Evolutionary conservation across 257 asterid genomes (phyloP), one percentile per base, ranked within the genome.

Genomic region (Paulownia fortunei): DNA sequence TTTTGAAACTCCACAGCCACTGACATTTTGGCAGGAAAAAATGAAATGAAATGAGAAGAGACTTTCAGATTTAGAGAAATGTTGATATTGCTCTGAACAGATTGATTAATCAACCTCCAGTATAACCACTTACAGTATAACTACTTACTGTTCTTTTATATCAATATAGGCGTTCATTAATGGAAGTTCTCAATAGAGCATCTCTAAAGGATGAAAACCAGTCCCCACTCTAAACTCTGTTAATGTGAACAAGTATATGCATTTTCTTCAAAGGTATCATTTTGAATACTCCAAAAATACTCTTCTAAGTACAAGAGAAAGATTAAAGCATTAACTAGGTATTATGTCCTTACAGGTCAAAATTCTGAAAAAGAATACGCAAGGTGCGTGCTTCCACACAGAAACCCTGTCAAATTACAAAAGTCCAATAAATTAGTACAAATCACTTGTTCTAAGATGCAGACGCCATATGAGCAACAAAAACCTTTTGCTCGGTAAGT

Each of bases 371-470:
- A 76, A 95, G 99, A 81, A 84, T 81, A 47, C 91, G 94, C 82
- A 95, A 84, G 73, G 98, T 95, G 68, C 96, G 97, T 86, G 97
- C 98, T 86, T 95, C 99, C 88, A 95, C 97, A 76, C 98, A 95
- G 88, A 95, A 95, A 70, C 99, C 96, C 99, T 95, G 88, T 72
- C 81, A 81, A 78, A 74, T 70, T 30, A 72, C 59, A 80, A 55
- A 69, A 72, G 37, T 41, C 59, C 73, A 76, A 76, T 72, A 34
- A 68, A 64, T 80, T 80, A 85, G 79, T 41, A 23, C 47, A 54
- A 76, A 73, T 46, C 72, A 44, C 65, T 36, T 69, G 51, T 55
- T 75, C 74, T 13, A 46, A 63, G 77, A 73, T 64, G 72, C 67
- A 44, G 36, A 65, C 39, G 76, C 49, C 15, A 16, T 26, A 76